Percentiles rank a stretch among this genome's conserved stretches.
These are phyloP conservation scores for Lindgomyces ingoldianus DNA, from an alignment of 495 filamentous ascomycete species.

Conservation along the genomic window DNA sequence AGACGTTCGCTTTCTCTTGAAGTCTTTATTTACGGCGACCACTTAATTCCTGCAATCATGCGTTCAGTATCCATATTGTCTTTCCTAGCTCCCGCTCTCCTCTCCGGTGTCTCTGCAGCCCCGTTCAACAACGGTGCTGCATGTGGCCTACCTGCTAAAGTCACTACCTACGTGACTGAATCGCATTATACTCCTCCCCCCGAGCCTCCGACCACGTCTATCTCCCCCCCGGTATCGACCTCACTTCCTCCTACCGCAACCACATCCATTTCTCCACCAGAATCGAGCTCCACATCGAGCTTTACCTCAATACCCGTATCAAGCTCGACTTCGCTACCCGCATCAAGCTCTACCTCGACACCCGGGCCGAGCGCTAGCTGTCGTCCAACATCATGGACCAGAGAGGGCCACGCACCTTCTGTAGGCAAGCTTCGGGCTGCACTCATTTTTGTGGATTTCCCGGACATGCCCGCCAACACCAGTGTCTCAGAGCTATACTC, in stretches of 20 bases:
- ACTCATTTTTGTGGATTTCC: constrained; percentile 23
- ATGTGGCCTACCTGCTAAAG: not conserved
- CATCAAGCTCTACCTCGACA: not conserved
- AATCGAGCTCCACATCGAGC: not conserved
- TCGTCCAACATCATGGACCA: not conserved
- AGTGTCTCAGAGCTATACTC: constrained; percentile 11
- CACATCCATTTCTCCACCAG: not conserved
- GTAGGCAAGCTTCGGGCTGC: constrained; percentile 17
- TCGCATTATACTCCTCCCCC: not conserved
- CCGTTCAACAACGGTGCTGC: not conserved
- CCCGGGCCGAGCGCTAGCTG: constrained; percentile 7
- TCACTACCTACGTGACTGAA: not conserved
- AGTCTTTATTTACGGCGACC: too few species aligned
- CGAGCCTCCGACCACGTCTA: constrained; percentile 1
- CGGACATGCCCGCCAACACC: constrained; percentile 13
- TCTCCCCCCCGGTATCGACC: not conserved
- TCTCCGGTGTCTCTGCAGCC: not conserved
- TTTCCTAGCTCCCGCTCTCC: not conserved
- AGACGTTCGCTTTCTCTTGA: not conserved
- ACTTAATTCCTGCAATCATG: not conserved
- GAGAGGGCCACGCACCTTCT: not conserved
- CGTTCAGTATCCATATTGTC: not conserved
- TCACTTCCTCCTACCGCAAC: not conserved
- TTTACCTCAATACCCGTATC: not conserved
- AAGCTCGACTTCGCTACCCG: not conserved